A percentile compares a stretch with the other conserved stretches of the same genome.
Conservation (phyloP, 768 basidiomycete genomes). For the Leccinum boreale region DNA sequence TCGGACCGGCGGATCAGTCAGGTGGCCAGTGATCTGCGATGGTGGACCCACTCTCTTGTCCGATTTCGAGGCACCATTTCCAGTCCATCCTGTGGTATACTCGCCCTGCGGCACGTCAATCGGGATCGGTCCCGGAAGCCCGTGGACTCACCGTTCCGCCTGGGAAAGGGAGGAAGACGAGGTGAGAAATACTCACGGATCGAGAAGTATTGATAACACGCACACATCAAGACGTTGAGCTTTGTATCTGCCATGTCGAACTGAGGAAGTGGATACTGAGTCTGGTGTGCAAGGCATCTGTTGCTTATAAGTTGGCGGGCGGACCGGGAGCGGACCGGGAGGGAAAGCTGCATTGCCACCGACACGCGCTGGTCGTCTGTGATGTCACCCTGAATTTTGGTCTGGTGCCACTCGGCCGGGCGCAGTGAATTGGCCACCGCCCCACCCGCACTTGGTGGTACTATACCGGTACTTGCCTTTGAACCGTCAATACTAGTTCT, state of each 20-base stretch:
- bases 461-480: background rate
- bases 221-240: conserved; percentile 79
- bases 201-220: conserved; percentile 20
- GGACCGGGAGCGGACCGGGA: conserved; percentile 1
- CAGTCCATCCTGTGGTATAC: conserved; percentile 95
- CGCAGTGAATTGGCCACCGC: background rate
- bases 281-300: background rate
- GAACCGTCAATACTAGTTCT: background rate
- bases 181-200: conserved; percentile 2
- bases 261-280: background rate
- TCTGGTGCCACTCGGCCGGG: background rate
- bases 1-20: background rate
- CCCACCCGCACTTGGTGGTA: background rate
- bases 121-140: background rate
- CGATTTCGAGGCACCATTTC: conserved; percentile 87
- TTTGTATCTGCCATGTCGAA: conserved; percentile 45
- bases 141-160: conserved; percentile 43
- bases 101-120: conserved; percentile 51
- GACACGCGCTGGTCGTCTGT: conserved; percentile 19
- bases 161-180: conserved; percentile 17
- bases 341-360: conserved; percentile 18
- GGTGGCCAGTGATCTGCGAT: background rate
- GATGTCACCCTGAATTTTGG: conserved; percentile 27
- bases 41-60: conserved; percentile 76
- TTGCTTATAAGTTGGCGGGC: background rate